Conservation (phyloP, 345 rosid genomes). For the Mangifera indica region DNA sequence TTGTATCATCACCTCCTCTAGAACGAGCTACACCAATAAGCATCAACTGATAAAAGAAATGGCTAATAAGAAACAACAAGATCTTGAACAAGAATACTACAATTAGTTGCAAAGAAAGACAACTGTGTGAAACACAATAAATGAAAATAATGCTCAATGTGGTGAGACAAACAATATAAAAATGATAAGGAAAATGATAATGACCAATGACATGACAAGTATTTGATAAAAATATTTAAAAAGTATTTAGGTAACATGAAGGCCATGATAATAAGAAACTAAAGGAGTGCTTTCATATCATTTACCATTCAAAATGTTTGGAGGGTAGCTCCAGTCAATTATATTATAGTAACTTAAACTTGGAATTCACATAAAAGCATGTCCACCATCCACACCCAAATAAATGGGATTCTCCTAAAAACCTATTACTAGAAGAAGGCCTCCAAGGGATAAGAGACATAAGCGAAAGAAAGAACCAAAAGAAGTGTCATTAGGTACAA, state of each 20-base stretch:
- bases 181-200: neutral
- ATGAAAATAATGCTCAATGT: neutral
- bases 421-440: too few relatives aligned
- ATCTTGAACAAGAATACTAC: conserved; percentile 9
- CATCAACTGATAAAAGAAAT: conserved; percentile 59
- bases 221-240: neutral
- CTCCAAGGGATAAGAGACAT: too few relatives aligned
- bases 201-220: neutral
- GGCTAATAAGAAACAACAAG: conserved; percentile 20
- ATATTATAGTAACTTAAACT: too few relatives aligned
- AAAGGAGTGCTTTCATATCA: neutral
- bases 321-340: too few relatives aligned
- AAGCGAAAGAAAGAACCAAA: too few relatives aligned
- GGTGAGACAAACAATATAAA: neutral
- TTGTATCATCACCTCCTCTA: conserved; percentile 71
- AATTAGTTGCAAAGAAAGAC: conserved; percentile 10
- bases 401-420: too few relatives aligned
- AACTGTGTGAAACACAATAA: neutral
- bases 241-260: neutral
- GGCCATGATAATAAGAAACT: conserved; percentile 3
- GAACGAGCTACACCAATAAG: conserved; percentile 95
- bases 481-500: too few relatives aligned
- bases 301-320: too few relatives aligned
- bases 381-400: too few relatives aligned
- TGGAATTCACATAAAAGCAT: too few relatives aligned